Evolutionary conservation across 352 stramenopile genomes (phyloP).

Genomic region (Blastocystis hominis): DNA sequence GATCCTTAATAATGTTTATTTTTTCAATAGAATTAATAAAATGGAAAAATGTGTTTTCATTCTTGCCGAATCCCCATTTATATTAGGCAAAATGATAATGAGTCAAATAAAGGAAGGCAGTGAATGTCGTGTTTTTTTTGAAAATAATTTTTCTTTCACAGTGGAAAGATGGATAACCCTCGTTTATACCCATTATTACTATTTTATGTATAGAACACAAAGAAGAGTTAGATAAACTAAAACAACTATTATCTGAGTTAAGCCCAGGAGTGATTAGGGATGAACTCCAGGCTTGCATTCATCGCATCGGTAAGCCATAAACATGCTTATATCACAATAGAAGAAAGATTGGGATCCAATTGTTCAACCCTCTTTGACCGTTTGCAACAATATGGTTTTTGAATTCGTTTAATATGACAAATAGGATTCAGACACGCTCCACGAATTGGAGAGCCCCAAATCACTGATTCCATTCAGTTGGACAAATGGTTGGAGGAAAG

Average conservation of each 20-base stretch:
- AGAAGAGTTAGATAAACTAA: not conserved
- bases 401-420: not conserved
- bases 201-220: not conserved
- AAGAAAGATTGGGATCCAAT: not conserved
- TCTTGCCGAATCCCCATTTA: too few species aligned
- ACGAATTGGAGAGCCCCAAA: not conserved
- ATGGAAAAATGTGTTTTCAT: not conserved
- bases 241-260: not conserved
- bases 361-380: not conserved
- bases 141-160: too few species aligned
- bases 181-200: not conserved
- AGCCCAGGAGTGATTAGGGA: not conserved
- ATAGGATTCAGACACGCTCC: not conserved
- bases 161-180: not conserved
- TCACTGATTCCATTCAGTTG: not conserved
- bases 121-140: too few species aligned
- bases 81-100: too few species aligned
- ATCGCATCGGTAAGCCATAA: not conserved
- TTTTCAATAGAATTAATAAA: not conserved
- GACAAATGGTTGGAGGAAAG: not conserved
- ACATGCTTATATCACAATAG: not conserved
- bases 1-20: not conserved
- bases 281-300: not conserved
- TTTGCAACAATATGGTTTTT: not conserved
- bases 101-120: too few species aligned